Conservation (phyloP, 306 rosid genomes). For the Quercus agrifolia region DNA sequence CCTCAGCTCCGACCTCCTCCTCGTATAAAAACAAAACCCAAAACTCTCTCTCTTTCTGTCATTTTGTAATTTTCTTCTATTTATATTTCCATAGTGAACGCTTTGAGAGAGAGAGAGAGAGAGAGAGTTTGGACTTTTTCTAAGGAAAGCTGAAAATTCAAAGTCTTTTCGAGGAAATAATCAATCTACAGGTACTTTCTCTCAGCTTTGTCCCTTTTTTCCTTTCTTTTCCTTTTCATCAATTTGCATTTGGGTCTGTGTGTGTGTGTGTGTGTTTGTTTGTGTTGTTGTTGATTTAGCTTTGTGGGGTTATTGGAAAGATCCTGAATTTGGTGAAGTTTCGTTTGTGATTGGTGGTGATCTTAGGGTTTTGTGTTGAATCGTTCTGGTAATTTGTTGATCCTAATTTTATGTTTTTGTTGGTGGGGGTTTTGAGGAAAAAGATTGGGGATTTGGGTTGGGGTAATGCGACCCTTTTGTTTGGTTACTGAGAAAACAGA, state of each 20-base stretch:
- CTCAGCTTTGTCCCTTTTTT: background rate
- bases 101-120: background rate
- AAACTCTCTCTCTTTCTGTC: background rate
- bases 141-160: background rate
- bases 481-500: constrained; percentile 3
- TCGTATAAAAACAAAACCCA: background rate
- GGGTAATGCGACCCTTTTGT: background rate
- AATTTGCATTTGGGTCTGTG: background rate
- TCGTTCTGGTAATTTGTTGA: background rate
- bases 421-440: background rate
- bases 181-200: background rate
- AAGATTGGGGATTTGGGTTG: background rate
- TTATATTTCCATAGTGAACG: background rate
- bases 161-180: background rate
- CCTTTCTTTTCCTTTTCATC: background rate
- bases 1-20: background rate
- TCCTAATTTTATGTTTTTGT: background rate
- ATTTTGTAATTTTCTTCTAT: background rate
- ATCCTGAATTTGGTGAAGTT: background rate
- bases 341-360: background rate
- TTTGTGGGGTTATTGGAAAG: background rate
- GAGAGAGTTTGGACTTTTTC: background rate
- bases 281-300: background rate
- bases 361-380: background rate
- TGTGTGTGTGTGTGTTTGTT: background rate